Conservation (phyloP, 2,329 filamentous ascomycete species). For the Trichoderma citrinoviride region DNA sequence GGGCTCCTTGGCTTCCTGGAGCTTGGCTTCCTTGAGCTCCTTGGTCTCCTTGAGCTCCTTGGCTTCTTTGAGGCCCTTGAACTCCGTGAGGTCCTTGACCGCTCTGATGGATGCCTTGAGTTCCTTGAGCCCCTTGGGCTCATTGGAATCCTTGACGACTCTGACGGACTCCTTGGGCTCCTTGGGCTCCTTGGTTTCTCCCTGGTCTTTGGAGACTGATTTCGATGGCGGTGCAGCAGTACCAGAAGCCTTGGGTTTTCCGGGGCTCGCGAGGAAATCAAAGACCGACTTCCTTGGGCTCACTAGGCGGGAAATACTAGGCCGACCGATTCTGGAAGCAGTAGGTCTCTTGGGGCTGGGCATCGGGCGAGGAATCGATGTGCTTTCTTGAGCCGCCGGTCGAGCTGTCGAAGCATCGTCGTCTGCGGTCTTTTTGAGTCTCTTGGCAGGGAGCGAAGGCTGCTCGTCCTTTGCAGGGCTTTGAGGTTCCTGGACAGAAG, state of each 20-base stretch:
- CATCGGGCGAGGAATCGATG: slow-evolving; percentile 50
- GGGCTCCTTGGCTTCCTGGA: neutral
- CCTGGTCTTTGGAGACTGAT: slow-evolving; percentile 34
- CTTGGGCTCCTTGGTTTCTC: no score
- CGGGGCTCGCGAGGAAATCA: slow-evolving; percentile 45
- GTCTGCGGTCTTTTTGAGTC: slow-evolving; percentile 62
- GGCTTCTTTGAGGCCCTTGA: neutral
- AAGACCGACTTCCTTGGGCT: slow-evolving; percentile 78
- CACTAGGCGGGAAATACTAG: slow-evolving; percentile 57
- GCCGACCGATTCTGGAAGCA: slow-evolving; percentile 43
- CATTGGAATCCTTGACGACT: no score
- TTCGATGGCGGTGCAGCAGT: slow-evolving; percentile 49
- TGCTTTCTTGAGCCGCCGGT: slow-evolving; percentile 53
- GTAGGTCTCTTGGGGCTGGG: slow-evolving; percentile 30
- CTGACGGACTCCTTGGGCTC: no score
- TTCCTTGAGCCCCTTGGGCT: neutral
- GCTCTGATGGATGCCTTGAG: no score
- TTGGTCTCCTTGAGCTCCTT: neutral
- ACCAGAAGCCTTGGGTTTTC: slow-evolving; percentile 33
- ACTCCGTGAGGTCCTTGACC: neutral
- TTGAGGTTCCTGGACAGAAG: slow-evolving; percentile 24
- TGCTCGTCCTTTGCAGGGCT: slow-evolving; percentile 11
- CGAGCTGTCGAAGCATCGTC: slow-evolving; percentile 69
- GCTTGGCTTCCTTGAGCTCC: neutral
- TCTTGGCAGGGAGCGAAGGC: slow-evolving; percentile 56